Base-by-base conservation (phyloP, 352 stramenopile species). In the Aphanomyces astaci region DNA sequence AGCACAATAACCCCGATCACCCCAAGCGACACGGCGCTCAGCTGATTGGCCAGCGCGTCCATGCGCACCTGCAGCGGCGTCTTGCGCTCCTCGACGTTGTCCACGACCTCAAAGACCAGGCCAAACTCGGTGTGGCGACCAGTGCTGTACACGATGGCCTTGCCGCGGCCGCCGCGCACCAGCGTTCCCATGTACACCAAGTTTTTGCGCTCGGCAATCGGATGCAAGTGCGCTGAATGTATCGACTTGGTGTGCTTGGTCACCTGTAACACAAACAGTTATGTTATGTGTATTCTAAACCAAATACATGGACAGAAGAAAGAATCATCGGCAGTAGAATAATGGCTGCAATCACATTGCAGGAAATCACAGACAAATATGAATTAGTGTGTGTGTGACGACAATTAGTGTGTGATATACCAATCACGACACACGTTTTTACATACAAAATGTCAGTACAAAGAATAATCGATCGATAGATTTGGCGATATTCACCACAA, bases 131-230 rank as follows among this genome's bases (percentile, higher is more conserved):
- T 99, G 32, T 80, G 74, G 25, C 87, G 77, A 28, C 96, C 97
- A n/a, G 95, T 98, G 17, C 89, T 86, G 53, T 97, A 82, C 15
- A 99, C 96, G 0, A 99, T 75, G 10, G 92, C 96, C 63, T 88
- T 82, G n/a, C 87, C 96, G 25, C 92, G 82, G 3, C 97, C 97
- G 17, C 78, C 80, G 33, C 89, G 94, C 28, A 99, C 90, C 19
- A 98, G 80, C 24, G 96, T 99, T 30, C 96, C 96, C 84, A 97
- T 97, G 81, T 99, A 99, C 13, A 97, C 79, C 32, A 99, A 84
- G 75, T 99, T 85, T 63, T 91, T 92, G 25, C 84, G 78, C 56
- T 94, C 86, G 5, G 86, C 84, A 40, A 94, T 78, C 15, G 83
- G 75, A 28, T 90, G 81, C 48, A 78, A n/a, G 31, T 91, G 80